These are phyloP conservation scores for Balansia obtecta DNA, from an alignment of 2,329 filamentous ascomycete genomes.

Conservation along the genomic window DNA sequence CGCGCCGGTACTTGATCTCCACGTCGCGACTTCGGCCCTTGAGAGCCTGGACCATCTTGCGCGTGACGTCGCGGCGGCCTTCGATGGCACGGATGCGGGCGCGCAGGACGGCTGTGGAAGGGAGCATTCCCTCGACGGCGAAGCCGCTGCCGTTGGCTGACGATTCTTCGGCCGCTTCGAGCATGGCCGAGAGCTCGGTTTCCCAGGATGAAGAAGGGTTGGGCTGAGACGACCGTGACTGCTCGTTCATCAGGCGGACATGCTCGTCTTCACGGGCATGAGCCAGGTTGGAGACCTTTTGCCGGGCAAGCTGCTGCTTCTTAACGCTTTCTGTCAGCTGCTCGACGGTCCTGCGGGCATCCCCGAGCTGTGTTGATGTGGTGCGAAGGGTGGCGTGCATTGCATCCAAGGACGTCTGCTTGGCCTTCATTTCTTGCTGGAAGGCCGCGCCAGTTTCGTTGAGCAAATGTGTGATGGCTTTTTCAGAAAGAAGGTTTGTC, in stretches of 20 bases:
- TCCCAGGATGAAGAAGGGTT: conserved; percentile 41
- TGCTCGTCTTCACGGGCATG: conserved; percentile 62
- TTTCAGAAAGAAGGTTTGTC: conserved; percentile 5
- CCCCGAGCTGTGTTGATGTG: conserved; percentile 64
- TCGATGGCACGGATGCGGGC: conserved; percentile 60
- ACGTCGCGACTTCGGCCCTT: conserved; percentile 72
- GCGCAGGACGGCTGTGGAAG: conserved; percentile 47
- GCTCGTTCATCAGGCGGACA: conserved; percentile 30
- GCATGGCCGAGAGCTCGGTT: conserved; percentile 36
- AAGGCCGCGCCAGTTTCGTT: conserved; percentile 69
- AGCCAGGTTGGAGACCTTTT: conserved; percentile 68
- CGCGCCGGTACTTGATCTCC: conserved; percentile 76
- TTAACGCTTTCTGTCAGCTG: conserved; percentile 52
- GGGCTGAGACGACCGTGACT: conserved; percentile 26
- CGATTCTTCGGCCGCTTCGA: conserved; percentile 29
- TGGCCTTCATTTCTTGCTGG: conserved; percentile 66
- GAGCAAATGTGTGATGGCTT: conserved; percentile 73
- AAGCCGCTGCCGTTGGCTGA: conserved; percentile 22
- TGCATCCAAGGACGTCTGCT: conserved; percentile 71
- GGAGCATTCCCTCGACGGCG: conserved; percentile 32
- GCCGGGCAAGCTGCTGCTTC: conserved; percentile 51
- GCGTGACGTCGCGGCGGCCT: conserved; percentile 53
- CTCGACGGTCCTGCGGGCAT: conserved; percentile 64
- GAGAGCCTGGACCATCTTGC: conserved; percentile 55
- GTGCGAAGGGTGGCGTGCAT: conserved; percentile 72